These are phyloP conservation scores for Stachybotrys elegans DNA, from an alignment of 2,329 filamentous ascomycete genomes.

Conservation along the genomic window DNA sequence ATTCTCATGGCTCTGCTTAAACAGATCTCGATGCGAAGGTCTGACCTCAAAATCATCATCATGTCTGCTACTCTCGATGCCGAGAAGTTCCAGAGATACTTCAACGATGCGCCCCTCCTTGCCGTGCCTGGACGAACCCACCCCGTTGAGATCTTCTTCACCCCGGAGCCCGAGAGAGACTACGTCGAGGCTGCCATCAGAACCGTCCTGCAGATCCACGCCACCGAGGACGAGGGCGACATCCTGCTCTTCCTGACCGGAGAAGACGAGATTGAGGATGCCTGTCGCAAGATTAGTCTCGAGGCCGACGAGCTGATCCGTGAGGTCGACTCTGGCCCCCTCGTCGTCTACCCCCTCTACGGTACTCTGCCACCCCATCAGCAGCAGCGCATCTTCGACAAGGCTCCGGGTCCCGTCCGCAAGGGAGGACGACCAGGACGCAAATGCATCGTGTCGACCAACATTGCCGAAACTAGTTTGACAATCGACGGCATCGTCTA, in stretches of 20 bases:
- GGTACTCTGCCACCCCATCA: constrained; percentile 87
- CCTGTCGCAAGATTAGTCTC: constrained; percentile 82
- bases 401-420: constrained; percentile 68
- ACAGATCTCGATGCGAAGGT: constrained; percentile 73
- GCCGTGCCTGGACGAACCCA: constrained; percentile 93
- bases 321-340: constrained; percentile 85
- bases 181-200: constrained; percentile 94
- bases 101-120: constrained; percentile 87
- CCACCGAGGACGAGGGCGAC: constrained; percentile 86
- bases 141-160: constrained; percentile 98
- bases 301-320: constrained; percentile 89
- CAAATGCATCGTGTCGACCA: constrained; percentile 91
- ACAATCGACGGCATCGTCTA: constrained; percentile 99
- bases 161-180: constrained; percentile 89
- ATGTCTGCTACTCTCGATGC: constrained; percentile 98
- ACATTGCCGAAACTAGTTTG: constrained; percentile 95
- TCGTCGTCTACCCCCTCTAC: constrained; percentile 90
- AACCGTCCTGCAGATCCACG: constrained; percentile 95
- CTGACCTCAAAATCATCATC: constrained; percentile 96
- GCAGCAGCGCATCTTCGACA: constrained; percentile 93
- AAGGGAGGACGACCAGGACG: constrained; percentile 81
- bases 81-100: constrained; percentile 96
- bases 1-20: constrained; percentile 96
- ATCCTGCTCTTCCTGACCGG: constrained; percentile 93
- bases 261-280: constrained; percentile 98